These are phyloP conservation scores for Xylaria castorea DNA, from an alignment of 495 filamentous ascomycete species.

Conservation along the genomic window DNA sequence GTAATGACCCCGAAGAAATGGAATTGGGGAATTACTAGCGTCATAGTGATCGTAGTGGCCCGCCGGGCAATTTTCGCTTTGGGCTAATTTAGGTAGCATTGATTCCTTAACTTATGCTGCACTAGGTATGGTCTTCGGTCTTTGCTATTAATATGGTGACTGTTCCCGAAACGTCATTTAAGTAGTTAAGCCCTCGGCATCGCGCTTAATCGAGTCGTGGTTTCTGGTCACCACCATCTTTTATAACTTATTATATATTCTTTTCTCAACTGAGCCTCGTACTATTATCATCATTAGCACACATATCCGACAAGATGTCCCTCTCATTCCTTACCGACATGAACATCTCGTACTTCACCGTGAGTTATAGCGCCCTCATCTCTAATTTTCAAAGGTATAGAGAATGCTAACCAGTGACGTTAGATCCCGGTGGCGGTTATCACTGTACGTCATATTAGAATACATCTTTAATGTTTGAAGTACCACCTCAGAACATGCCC, in stretches of 20 bases:
- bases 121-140: not conserved
- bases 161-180: slow-evolving; percentile 7
- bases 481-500: not conserved
- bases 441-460: slow-evolving; percentile 32
- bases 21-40: slow-evolving; percentile 12
- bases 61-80: not conserved
- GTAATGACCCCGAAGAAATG: slow-evolving; percentile 14
- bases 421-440: slow-evolving; percentile 57
- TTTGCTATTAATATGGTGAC: slow-evolving; percentile 17
- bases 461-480: not conserved
- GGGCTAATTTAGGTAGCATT: not conserved
- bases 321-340: slow-evolving; percentile 46
- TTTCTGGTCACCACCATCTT: not conserved
- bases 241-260: not conserved
- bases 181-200: not conserved
- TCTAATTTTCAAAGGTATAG: not conserved
- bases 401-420: not conserved
- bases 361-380: slow-evolving; percentile 39
- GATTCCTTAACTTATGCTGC: not conserved
- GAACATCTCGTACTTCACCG: slow-evolving; percentile 55
- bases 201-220: not conserved
- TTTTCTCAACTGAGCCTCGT: not conserved
- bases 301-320: slow-evolving; percentile 39
- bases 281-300: not conserved
- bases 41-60: not conserved